Conservation (phyloP, 2,329 filamentous ascomycete species). For the Tolypocladium tropicale region DNA sequence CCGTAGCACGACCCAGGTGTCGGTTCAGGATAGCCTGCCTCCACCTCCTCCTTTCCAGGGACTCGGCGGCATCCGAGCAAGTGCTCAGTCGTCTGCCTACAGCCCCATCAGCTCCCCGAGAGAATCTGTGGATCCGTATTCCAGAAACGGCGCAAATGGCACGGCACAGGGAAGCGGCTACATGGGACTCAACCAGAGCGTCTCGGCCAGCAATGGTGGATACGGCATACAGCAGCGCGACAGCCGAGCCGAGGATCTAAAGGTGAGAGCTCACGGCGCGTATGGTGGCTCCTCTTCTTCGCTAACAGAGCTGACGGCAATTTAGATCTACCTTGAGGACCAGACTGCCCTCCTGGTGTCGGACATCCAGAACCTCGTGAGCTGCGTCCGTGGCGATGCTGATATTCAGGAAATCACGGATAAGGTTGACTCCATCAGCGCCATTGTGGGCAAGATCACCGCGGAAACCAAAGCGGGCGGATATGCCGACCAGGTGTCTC, state of each 20-base stretch:
- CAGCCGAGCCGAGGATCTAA: constrained; percentile 38
- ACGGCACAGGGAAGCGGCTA: constrained; percentile 28
- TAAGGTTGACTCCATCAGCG: constrained; percentile 62
- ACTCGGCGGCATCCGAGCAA: constrained; percentile 44
- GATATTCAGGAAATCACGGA: constrained; percentile 53
- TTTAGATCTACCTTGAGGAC: constrained; percentile 67
- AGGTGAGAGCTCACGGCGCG: constrained; percentile 19
- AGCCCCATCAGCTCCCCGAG: constrained; percentile 63
- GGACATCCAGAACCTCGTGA: constrained; percentile 72
- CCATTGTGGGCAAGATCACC: constrained; percentile 61
- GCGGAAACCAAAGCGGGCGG: constrained; percentile 50
- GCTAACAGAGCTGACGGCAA: constrained; percentile 7
- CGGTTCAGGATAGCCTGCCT: constrained; percentile 30
- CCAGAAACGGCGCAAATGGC: constrained; percentile 19
- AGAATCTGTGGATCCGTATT: constrained; percentile 39
- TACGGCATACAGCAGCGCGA: constrained; percentile 27
- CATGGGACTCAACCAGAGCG: constrained; percentile 21
- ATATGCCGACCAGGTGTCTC: constrained; percentile 39
- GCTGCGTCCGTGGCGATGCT: constrained; percentile 56
- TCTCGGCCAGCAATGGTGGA: constrained; percentile 24
- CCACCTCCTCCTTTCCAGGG: constrained; percentile 49
- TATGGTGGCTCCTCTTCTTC: constrained; percentile 6
- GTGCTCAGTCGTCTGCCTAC: constrained; percentile 63
- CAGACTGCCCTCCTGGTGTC: constrained; percentile 71
- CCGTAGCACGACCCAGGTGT: constrained; percentile 29